Conservation (phyloP, 331 rosid species). For the Pyracantha coccinea region DNA sequence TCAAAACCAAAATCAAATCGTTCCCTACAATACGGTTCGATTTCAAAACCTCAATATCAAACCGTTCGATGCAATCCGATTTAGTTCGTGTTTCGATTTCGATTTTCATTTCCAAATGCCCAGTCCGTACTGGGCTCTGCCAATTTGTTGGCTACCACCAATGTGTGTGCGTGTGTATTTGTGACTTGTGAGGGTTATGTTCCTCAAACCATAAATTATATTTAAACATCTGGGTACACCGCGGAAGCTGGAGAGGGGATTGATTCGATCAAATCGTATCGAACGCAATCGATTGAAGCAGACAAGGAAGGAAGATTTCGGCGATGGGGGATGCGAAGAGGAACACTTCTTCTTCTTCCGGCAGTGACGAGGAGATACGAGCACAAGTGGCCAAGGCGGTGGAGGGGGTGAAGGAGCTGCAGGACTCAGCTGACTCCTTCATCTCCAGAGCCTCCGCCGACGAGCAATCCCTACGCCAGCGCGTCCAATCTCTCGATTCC, state of each 20-base stretch:
- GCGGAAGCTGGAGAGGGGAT: background rate
- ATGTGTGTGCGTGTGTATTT: background rate
- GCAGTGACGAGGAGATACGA: conserved; percentile 22
- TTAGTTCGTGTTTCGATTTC: too few relatives aligned
- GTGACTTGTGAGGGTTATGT: background rate
- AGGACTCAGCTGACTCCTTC: conserved; percentile 50
- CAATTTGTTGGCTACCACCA: background rate
- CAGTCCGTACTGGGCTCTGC: too few relatives aligned
- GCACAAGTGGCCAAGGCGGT: conserved; percentile 45
- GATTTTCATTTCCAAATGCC: too few relatives aligned
- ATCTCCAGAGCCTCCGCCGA: conserved; percentile 37
- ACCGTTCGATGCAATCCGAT: too few relatives aligned
- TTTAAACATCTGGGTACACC: background rate
- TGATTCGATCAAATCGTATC: background rate
- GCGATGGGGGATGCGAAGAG: conserved; percentile 25
- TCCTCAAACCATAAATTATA: background rate
- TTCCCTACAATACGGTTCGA: too few relatives aligned
- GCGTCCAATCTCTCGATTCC: conserved; percentile 51
- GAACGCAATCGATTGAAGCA: background rate
- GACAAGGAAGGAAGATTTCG: background rate
- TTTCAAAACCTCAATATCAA: too few relatives aligned
- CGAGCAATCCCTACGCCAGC: conserved; percentile 72
- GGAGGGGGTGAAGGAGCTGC: conserved; percentile 73
- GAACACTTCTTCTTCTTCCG: background rate
- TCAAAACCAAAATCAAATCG: too few relatives aligned